Evolutionary conservation across 1,284 basidiomycete species (phyloP).

Genomic region (Pisolithus thermaeus): DNA sequence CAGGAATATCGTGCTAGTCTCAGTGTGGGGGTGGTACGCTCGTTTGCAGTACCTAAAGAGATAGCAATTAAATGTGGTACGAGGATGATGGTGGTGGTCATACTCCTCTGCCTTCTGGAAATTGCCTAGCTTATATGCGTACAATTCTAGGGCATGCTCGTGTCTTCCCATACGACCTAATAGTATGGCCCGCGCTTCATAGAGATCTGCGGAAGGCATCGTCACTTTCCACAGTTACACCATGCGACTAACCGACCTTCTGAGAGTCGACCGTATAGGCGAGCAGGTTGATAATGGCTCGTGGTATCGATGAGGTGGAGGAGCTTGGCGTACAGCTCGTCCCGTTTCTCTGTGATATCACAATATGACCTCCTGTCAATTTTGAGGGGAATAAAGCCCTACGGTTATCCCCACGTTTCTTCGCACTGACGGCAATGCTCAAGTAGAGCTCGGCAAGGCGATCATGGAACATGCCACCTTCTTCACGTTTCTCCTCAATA

Average conservation of each 20-base stretch:
- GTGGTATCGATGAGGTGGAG: conserved; percentile 75
- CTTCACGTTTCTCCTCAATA: conserved; percentile 70
- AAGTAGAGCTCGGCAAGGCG: conserved; percentile 85
- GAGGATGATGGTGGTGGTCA: conserved; percentile 20
- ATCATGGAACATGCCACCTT: conserved; percentile 72
- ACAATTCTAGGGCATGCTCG: conserved; percentile 88
- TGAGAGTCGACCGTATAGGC: conserved; percentile 72
- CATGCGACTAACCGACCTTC: conserved; percentile 48
- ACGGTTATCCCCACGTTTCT: conserved; percentile 53
- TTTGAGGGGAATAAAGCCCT: conserved; percentile 14
- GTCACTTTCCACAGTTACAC: neutral
- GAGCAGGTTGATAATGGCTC: conserved; percentile 69
- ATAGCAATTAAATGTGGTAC: neutral
- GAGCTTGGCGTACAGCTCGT: conserved; percentile 61
- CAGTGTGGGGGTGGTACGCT: conserved; percentile 57
- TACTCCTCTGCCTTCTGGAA: conserved; percentile 85
- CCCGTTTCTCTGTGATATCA: conserved; percentile 32
- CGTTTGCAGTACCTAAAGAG: conserved; percentile 77
- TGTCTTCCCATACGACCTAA: conserved; percentile 88
- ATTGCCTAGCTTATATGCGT: conserved; percentile 83
- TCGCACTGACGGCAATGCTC: conserved; percentile 51
- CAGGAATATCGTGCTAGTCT: conserved; percentile 70
- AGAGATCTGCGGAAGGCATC: conserved; percentile 52
- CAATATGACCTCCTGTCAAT: conserved; percentile 2
- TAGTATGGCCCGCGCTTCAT: conserved; percentile 85